Base-by-base conservation (phyloP, 2,329 filamentous ascomycete species). In the Cryoendolithus antarcticus region DNA sequence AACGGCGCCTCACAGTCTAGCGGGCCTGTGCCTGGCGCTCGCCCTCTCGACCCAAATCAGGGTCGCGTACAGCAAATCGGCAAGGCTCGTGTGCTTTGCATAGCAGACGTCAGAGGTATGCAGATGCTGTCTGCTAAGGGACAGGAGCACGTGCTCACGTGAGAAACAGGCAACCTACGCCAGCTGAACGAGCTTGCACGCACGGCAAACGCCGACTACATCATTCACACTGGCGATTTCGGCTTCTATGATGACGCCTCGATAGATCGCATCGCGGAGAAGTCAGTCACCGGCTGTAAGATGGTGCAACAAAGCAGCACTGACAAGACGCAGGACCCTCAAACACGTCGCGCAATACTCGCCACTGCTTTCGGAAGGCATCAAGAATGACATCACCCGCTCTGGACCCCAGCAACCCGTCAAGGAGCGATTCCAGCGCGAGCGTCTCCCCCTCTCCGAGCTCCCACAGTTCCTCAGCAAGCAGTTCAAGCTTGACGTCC, bases 281-380 rank as follows among this genome's bases (percentile, higher is more conserved):
- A 98, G 86, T 93, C 67, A 69, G 79, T 67, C 6, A 10, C n/a
- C n/a, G n/a, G 32, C 34, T 12, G 15, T 9, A 11, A 9, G 15
- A n/a, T 12, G 7, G 7, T 15, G 10, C 28, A n/a, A 32, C 10
- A 6, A 11, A 29, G 36, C 41, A 36, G 19, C 29, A 40, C 41
- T 48, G 31, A 50, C 42, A 36, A 37, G 56, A 36, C 36, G 46
- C 58, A 93, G 86, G 70, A 98, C 91, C 13, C 73, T 98, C 37
- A 95, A 94, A 67, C 91, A 98, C 66, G 91, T 98, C 50, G 89
- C 89, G 40, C 91, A 98, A 66, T 98, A 98, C 64, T 98, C 91
- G 38, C 91, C 91, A 12, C 73, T 98, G 51, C 84, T 98, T 48
- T 75, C 80, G 44, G 89, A 96, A 59, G 66, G 74, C 42, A 68